Percentiles rank a stretch among this genome's conserved stretches.
Conservation (phyloP, 2,329 filamentous ascomycete species). For the Eutypa lata region DNA sequence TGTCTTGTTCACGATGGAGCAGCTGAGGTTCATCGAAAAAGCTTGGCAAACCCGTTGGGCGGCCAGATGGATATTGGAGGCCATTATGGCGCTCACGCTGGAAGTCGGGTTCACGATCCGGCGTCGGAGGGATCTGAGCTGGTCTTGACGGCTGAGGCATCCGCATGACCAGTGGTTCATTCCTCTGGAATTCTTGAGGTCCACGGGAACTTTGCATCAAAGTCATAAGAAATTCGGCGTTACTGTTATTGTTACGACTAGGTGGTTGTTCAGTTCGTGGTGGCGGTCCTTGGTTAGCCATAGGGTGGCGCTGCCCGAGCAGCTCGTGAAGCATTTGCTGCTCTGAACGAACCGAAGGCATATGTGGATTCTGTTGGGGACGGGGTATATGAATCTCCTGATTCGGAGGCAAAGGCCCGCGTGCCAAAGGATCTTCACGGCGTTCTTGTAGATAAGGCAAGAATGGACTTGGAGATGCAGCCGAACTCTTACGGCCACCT, state of each 20-base stretch:
- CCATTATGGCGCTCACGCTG: constrained; percentile 33
- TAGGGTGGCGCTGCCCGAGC: constrained; percentile 55
- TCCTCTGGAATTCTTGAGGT: constrained; percentile 46
- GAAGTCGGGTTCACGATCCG: constrained; percentile 49
- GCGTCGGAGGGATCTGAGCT: constrained; percentile 42
- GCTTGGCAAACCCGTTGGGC: constrained; percentile 39
- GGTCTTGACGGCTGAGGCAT: constrained; percentile 51
- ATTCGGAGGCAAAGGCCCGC: constrained; percentile 36
- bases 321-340: constrained; percentile 59
- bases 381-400: constrained; percentile 54
- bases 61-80: constrained; percentile 30
- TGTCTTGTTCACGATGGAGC: constrained; percentile 46
- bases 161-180: constrained; percentile 52
- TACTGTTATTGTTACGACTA: constrained; percentile 51
- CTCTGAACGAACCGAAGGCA: constrained; percentile 48
- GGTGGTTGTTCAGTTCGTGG: constrained; percentile 42
- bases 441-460: constrained; percentile 44
- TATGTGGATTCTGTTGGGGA: constrained; percentile 44
- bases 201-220: constrained; percentile 65
- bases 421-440: constrained; percentile 41
- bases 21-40: constrained; percentile 53
- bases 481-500: constrained; percentile 33
- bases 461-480: constrained; percentile 47
- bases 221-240: constrained; percentile 81
- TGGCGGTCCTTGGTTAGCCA: constrained; percentile 47